Evolutionary conservation across 352 stramenopile species (phyloP), one percentile per base, ranked within the genome.

Genomic region (Phytophthora parvispora): DNA sequence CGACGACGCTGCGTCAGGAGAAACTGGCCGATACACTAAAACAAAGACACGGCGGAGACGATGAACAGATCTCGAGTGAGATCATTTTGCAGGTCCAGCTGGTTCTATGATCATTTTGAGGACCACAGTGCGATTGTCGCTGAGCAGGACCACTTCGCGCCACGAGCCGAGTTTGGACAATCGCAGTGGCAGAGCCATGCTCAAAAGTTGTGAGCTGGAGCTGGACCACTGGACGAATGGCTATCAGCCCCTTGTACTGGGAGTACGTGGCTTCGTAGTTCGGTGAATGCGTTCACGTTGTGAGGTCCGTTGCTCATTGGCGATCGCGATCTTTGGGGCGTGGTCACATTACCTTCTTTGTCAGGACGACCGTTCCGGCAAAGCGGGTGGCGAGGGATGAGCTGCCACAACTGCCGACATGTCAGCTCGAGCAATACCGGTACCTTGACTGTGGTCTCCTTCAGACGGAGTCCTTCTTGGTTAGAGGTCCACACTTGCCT

Each of bases 1-100:
- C 60, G 66, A 74, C 66, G 31, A 49, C 31, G 48, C 32, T 6
- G 65, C 59, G 51, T 68, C 66, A 74, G 60, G 57, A 54, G 47
- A 53, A 28, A 60, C 9, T 48, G 4, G n/a, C 12, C 48, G 59
- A 68, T 48, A 60, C 25, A 38, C 28, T 38, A 43, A 67, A 67
- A 67, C 64, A 72, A 61, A 2, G 57, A 56, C 64, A 40, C 40
- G 56, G 57, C 49, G 43, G n/a, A 22, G 60, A 55, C 34, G n/a
- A 49, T 34, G 38, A 61, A 24, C 66, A 74, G 27, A 74, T 74
- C 66, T 43, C 42, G 49, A 63, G 6, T 48, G n/a, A 31, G 29
- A 67, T 72, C 65, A 59, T 61, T 3, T 10, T 34, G 10, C 22
- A 16, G 16, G 31, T 60, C 42, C 54, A 65, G 31, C 54, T 62